Percentiles rank a stretch among this genome's conserved stretches.
Conservation (phyloP, 1,284 basidiomycete species). For the Marasmius sp. region DNA sequence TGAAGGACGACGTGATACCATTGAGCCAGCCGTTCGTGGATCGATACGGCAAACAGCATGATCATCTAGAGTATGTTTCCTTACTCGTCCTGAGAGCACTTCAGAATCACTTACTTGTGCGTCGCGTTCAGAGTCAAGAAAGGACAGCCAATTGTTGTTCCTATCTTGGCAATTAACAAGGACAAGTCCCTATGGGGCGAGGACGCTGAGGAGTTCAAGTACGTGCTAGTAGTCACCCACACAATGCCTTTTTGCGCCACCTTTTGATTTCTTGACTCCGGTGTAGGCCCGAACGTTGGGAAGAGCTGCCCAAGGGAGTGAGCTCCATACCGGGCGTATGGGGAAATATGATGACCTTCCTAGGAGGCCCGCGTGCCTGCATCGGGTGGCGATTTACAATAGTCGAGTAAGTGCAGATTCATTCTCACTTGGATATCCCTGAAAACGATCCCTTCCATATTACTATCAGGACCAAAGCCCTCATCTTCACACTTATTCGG, state of each 20-base stretch:
- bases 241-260: neutral
- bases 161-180: conserved; percentile 38
- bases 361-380: neutral
- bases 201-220: conserved; percentile 43
- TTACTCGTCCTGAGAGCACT: neutral
- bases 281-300: conserved; percentile 43
- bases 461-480: conserved; percentile 35
- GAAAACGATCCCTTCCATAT: neutral
- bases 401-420: neutral
- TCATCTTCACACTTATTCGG: conserved; percentile 49
- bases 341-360: neutral
- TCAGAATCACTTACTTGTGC: conserved; percentile 19
- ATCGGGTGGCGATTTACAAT: neutral
- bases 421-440: neutral
- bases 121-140: conserved; percentile 31
- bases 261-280: neutral
- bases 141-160: conserved; percentile 35
- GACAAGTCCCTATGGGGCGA: conserved; percentile 44
- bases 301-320: conserved; percentile 28
- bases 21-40: conserved; percentile 44
- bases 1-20: conserved; percentile 59
- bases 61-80: conserved; percentile 27
- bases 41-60: conserved; percentile 29
- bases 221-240: neutral
- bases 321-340: neutral